Evolutionary conservation across 176 grass and related monocot species (phyloP), one percentile per base, ranked within the genome.

Genomic region (Lolium perenne): DNA sequence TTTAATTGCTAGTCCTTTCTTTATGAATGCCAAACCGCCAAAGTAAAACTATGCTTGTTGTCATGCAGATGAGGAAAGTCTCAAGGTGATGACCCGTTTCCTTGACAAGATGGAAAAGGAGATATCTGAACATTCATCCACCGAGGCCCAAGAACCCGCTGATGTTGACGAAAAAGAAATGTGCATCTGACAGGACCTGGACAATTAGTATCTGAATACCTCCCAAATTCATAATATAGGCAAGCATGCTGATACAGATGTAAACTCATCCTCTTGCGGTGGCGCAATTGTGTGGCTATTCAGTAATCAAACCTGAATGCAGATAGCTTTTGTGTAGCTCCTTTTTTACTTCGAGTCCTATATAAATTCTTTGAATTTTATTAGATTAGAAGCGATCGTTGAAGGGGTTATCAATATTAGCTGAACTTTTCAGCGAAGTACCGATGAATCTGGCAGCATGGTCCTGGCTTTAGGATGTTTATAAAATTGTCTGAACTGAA

Each of bases 41-140:
- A 77, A 71, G 3, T 90, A 48, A 90, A 80, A 61, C 29, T 16
- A 9, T 63, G 21, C 23, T 45, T 84, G 1, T 63, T 77, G 43
- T 47, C 75, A 29, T 71, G 78, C 93, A 94, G 93, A 94, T 73
- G 87, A 92, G 32, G 68, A 66, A 74, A 92, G 87, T 38, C 60
- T 88, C 38, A 54, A 77, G 59, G 79, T 76, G 35, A 90, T 90
- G 90, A 75, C 76, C 6, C 10, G 65, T 62, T 94, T 94, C 64
- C 90, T 90, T n/a, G 87, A 88, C 32, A 92, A 92, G 90, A 90
- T 92, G 8, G 93, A 92, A 61, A 79, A 63, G 56, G 89, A 79
- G 26, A 41, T 79, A 13, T 16, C 18, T 29, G 60, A 83, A 21
- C 43, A 68, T 55, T 29, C 83, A 80, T 62, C 64, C 43, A 18